Base-by-base conservation (phyloP, 495 filamentous ascomycete genomes). In the Penicillium alfredii region DNA sequence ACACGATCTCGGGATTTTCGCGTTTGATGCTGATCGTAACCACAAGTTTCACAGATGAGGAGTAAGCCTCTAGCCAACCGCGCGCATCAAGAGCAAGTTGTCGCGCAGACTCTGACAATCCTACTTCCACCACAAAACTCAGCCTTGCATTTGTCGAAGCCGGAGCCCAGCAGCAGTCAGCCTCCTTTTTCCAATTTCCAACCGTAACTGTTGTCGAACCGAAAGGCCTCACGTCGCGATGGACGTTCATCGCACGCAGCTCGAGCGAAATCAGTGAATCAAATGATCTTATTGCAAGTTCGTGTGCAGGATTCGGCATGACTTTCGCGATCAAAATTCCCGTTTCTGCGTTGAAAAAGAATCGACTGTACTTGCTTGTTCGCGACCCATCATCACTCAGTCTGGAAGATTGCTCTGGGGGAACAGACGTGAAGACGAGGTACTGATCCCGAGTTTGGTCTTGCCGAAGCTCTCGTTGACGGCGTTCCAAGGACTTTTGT, bases 341-440 rank as follows among this genome's bases (percentile, higher is more conserved):
- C 11, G 47, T 51, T 46, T 36, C 31, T 51, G 12, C 16, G 40
- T 51, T 51, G 35, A 16, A 46, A n/a, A 21, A 43, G 27, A 44
- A 38, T 40, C 47, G 39, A 34, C 42, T 26, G 23, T 40, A 51
- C 30, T 51, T 51, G 47, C 47, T 50, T 42, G 38, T 40, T 42
- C 35, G 42, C 26, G 33, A 46, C 31, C 23, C 26, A 40, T 51
- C 47, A 44, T 46, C 47, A 36, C 47, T 46, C 10, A 45, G 38
- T 39, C 24, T 40, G 10, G 42, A 45, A 15, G 33, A 30, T 51
- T 42, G 23, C 38, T 29, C 30, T 8, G 38, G 38, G 30, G 42
- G 33, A 19, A 51, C 39, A 43, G 42, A 51, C 9, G 42, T 43
- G 30, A 51, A 51, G 19, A 40, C 42, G 32, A 45, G 38, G 27